Evolutionary conservation across 1,139 yeast genomes (phyloP).

Genomic region (Tardiomyces depauwii): DNA sequence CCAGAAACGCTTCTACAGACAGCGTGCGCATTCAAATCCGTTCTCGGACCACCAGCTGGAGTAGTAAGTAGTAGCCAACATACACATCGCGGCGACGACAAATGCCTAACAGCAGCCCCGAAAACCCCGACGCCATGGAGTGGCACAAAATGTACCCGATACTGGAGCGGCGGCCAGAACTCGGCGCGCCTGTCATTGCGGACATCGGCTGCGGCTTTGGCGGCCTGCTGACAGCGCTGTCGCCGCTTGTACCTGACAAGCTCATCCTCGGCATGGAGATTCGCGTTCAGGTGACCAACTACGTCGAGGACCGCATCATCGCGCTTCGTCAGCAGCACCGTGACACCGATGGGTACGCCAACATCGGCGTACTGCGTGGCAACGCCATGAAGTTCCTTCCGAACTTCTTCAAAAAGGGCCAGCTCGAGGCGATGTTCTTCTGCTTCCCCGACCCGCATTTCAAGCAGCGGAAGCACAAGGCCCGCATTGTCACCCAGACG

Average conservation of each 20-base stretch:
- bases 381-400: constrained; percentile 97
- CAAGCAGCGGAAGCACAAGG: constrained; percentile 94
- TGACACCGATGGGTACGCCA: constrained; percentile 41
- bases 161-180: constrained; percentile 2
- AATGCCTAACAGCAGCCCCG: constrained; percentile 35
- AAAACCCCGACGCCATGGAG: constrained; percentile 70
- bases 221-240: constrained; percentile 71
- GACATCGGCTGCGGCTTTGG: constrained; percentile 99
- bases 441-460: constrained; percentile 99
- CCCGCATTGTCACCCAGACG: constrained; percentile 86
- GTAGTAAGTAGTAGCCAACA: constrained; percentile 29
- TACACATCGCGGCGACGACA: neutral
- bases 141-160: constrained; percentile 73
- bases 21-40: constrained; percentile 96
- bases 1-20: constrained; percentile 84
- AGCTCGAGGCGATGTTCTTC: constrained; percentile 80
- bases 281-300: constrained; percentile 93
- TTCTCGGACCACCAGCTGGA: constrained; percentile 90
- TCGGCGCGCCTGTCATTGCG: constrained; percentile 63
- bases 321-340: constrained; percentile 60
- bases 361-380: constrained; percentile 83
- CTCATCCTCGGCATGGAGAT: constrained; percentile 92
- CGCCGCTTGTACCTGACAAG: constrained; percentile 63
- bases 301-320: constrained; percentile 88
- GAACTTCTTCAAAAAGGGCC: constrained; percentile 71